phyloP scores from a whole-genome alignment of 257 asterid genomes.

The Solanum chiquidenum region DNA sequence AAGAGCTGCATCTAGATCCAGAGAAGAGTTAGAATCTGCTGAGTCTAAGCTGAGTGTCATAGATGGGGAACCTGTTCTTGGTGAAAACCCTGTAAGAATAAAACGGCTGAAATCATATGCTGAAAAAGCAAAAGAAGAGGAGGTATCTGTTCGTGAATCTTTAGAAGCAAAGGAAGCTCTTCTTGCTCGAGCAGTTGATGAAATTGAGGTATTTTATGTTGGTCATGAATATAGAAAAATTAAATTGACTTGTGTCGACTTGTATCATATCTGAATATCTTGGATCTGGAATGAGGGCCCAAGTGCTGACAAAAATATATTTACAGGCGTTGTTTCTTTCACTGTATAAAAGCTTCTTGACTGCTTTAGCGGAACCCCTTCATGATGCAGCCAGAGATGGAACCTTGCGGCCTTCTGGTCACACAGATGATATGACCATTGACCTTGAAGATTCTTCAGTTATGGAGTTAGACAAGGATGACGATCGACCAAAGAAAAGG shows the following conservation, averaged over 20 bases:
- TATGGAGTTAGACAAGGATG: conserved; percentile 66
- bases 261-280: not conserved
- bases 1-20: conserved; percentile 71
- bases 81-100: conserved; percentile 85
- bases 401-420: conserved; percentile 30
- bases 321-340: conserved; percentile 63
- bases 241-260: not conserved
- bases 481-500: conserved; percentile 52
- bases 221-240: not conserved
- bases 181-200: conserved; percentile 61
- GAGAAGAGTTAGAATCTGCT: conserved; percentile 61
- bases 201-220: conserved; percentile 58
- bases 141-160: conserved; percentile 57
- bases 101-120: conserved; percentile 67
- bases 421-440: conserved; percentile 68
- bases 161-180: conserved; percentile 94
- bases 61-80: conserved; percentile 91
- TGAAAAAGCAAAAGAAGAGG: conserved; percentile 61
- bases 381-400: conserved; percentile 51
- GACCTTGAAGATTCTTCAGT: conserved; percentile 62
- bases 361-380: conserved; percentile 67
- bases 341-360: conserved; percentile 62
- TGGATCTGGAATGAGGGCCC: not conserved
- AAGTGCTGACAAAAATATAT: not conserved
- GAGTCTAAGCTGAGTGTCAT: conserved; percentile 71